These are phyloP conservation scores for Escallonia herrerae DNA, from an alignment of 129 eudicot genomes.

Conservation along the genomic window DNA sequence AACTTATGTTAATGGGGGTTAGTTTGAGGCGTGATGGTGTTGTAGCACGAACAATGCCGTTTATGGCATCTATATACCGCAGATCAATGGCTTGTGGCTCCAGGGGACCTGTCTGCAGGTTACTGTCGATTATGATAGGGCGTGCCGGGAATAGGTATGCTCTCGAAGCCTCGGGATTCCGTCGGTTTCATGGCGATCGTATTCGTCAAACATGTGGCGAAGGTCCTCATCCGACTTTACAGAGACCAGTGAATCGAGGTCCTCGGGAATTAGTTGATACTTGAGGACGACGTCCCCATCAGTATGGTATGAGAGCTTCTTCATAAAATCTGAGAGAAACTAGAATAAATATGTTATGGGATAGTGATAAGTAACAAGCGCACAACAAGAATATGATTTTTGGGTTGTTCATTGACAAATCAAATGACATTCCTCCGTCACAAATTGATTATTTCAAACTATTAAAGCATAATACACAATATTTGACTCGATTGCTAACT, in stretches of 20 bases:
- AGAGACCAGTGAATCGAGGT: constrained; percentile 63
- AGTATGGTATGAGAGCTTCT: constrained; percentile 44
- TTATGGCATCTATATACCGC: constrained; percentile 58
- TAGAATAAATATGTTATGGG: too few species aligned
- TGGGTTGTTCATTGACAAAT: too few species aligned
- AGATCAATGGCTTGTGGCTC: constrained; percentile 49
- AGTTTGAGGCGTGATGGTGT: neutral
- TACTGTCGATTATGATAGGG: constrained; percentile 31
- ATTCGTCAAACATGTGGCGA: constrained; percentile 66
- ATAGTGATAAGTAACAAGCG: too few species aligned
- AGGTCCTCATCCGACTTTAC: constrained; percentile 80
- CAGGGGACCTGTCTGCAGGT: constrained; percentile 11
- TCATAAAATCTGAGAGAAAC: constrained; percentile 52
- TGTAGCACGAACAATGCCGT: constrained; percentile 42
- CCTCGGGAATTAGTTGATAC: constrained; percentile 62
- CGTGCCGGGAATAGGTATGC: constrained; percentile 63
- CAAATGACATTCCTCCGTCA: too few species aligned
- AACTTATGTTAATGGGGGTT: constrained; percentile 25
- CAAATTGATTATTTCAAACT: too few species aligned
- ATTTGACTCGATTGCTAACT: too few species aligned
- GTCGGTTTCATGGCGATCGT: constrained; percentile 36
- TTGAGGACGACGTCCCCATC: constrained; percentile 71
- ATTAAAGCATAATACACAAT: too few species aligned
- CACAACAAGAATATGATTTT: too few species aligned
- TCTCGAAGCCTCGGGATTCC: constrained; percentile 50